Conservation (phyloP, 208 protist genomes). For the Leishmania major region DNA sequence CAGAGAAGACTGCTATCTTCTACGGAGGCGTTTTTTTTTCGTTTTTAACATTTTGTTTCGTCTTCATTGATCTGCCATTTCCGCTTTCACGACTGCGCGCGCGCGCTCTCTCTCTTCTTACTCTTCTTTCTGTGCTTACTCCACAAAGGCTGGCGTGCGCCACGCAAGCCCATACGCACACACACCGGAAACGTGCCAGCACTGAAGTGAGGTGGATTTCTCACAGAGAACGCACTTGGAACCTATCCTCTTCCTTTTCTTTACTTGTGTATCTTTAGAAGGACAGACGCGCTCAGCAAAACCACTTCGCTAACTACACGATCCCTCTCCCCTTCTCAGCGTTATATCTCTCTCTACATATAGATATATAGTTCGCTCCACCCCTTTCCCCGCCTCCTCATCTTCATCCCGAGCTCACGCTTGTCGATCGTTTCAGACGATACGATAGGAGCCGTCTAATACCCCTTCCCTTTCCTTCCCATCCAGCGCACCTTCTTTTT, state of each 20-base stretch:
- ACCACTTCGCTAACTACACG: background rate
- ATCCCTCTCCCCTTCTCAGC: background rate
- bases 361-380: background rate
- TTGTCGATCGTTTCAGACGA: background rate
- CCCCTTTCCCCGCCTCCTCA: background rate
- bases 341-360: background rate
- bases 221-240: background rate
- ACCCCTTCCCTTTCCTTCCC: background rate
- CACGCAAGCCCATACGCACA: background rate
- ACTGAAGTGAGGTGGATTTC: background rate
- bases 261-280: background rate
- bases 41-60: background rate
- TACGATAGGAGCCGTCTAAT: background rate
- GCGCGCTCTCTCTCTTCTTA: background rate
- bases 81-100: background rate
- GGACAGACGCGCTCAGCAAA: background rate
- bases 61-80: background rate
- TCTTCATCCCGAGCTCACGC: background rate
- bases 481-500: background rate
- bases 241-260: background rate
- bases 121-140: background rate
- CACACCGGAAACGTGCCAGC: background rate
- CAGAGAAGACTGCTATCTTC: background rate
- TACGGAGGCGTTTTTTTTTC: background rate
- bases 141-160: background rate